phyloP scores from a whole-genome alignment of 495 filamentous ascomycete genomes.

The Annulohypoxylon bovei region DNA sequence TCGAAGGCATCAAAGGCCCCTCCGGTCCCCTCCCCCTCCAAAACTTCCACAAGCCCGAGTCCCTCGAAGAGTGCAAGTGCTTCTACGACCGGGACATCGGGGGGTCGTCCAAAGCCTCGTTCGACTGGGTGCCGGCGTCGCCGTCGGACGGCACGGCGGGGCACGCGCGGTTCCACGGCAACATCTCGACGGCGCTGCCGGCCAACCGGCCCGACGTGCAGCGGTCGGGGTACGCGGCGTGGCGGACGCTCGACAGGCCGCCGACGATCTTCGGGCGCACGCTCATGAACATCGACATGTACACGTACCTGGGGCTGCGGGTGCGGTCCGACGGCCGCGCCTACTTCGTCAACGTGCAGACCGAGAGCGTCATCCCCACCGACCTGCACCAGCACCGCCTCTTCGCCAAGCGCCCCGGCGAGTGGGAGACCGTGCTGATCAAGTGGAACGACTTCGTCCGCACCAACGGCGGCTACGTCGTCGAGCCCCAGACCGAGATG shows the following conservation, averaged over 20 bases:
- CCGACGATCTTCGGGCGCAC: conserved; percentile 80
- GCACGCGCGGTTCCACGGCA: conserved; percentile 82
- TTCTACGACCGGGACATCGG: conserved; percentile 90
- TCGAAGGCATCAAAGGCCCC: conserved; percentile 66
- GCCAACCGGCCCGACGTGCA: conserved; percentile 73
- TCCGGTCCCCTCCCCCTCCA: conserved; percentile 67
- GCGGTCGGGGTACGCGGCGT: conserved; percentile 86
- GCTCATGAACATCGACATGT: conserved; percentile 89
- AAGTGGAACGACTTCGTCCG: conserved; percentile 92
- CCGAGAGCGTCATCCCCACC: conserved; percentile 87
- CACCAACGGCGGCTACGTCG: conserved; percentile 88
- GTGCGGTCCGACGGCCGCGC: conserved; percentile 89
- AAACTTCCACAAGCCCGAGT: conserved; percentile 70
- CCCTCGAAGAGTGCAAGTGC: conserved; percentile 74
- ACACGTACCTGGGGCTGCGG: conserved; percentile 86
- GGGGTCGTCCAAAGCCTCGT: conserved; percentile 76
- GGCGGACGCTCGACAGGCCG: conserved; percentile 71
- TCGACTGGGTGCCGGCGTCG: conserved; percentile 70
- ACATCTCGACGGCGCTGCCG: conserved; percentile 86
- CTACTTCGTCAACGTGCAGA: conserved; percentile 96
- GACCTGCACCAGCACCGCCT: conserved; percentile 96
- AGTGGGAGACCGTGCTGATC: conserved; percentile 93
- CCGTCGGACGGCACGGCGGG: conserved; percentile 50
- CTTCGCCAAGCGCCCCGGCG: conserved; percentile 79
- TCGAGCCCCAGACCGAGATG: conserved; percentile 91